A percentile compares a stretch with the other conserved stretches of the same genome.
phyloP scores from a whole-genome alignment of 441 rosid species.

The Adansonia gregorii region DNA sequence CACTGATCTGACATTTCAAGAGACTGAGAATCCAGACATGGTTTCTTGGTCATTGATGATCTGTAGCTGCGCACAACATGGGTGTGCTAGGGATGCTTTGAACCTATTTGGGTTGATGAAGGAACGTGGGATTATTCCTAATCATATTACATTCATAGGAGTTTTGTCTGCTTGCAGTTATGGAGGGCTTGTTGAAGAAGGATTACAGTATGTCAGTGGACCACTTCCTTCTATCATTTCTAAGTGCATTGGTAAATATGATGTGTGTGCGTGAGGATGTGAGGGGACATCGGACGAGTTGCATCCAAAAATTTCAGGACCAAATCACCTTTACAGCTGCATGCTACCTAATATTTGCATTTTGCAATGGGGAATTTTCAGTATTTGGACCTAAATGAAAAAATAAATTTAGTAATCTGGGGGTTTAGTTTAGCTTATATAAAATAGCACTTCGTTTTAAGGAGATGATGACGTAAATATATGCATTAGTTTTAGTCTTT shows the following conservation, averaged over 20 bases:
- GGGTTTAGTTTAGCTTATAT: neutral
- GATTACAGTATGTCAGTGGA: conserved; percentile 27
- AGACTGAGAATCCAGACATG: conserved; percentile 44
- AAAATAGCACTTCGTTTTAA: neutral
- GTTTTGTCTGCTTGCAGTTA: conserved; percentile 53
- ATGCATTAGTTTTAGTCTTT: neutral
- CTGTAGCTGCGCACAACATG: conserved; percentile 61
- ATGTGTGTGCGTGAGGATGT: conserved; percentile 1
- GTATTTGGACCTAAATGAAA: neutral
- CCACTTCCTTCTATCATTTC: neutral
- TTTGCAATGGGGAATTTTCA: neutral
- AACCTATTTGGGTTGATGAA: conserved; percentile 56
- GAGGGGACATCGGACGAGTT: neutral
- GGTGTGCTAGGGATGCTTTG: conserved; percentile 51
- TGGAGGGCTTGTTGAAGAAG: conserved; percentile 47
- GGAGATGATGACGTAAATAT: neutral
- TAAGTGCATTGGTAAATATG: neutral
- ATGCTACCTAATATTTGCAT: neutral
- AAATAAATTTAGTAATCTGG: neutral
- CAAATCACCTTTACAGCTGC: neutral
- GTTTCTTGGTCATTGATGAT: conserved; percentile 66
- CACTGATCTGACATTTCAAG: conserved; percentile 38
- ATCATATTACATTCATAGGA: conserved; percentile 38
- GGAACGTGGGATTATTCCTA: conserved; percentile 33
- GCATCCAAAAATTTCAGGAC: neutral